Base-by-base conservation (phyloP, 352 stramenopile species). In the Globisporangium radiosum region DNA sequence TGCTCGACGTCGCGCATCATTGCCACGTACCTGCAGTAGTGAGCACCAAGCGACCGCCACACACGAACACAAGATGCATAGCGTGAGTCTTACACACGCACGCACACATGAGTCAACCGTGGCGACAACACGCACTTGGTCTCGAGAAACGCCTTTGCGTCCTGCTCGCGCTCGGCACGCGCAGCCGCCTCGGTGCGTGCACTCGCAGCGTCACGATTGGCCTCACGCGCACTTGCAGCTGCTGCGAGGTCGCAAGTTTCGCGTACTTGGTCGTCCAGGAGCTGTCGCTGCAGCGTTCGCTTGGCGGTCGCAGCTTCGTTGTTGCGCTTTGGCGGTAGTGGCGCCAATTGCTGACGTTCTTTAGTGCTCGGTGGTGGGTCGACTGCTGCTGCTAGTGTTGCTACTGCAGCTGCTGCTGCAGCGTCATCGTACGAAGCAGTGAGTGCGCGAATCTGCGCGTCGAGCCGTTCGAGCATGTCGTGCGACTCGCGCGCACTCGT, bases 1-100 rank as follows among this genome's bases (percentile, higher is more conserved):
- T 76, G 54, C 49, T 85, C 68, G 15, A 67, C 70, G 47, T 63
- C 72, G 17, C 38, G 49, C 52, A 80, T 71, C 7, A 85, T 53
- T 13, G 47, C 52, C 4, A 63, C 60, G 56, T 84, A 76, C 59
- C 77, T 87, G 11, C 7, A 44, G 40, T 14, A 44, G 40, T 44
- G 40, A 44, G 25, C 25, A 33, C 25, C 25, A 33, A 33, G 25
- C 40, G 11, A 44, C 40, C 40, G 11, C 2, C 7, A 44, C 40
- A 44, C 7, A 44, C 7, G 11, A 4, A 44, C 7, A 44, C 25
- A 33, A 33, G 25, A 2, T 2, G 25, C 25, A 33, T 33, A 33
- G 25, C 25, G 25, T 33, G 25, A 33, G 25, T 33, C 25, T 3
- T 33, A 33, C 25, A 33, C 25, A 33, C 25, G 1, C 25, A 33